These are phyloP conservation scores for Lichtheimia ornata DNA, from an alignment of 371 early-diverging fungal genomes.

Conservation along the genomic window DNA sequence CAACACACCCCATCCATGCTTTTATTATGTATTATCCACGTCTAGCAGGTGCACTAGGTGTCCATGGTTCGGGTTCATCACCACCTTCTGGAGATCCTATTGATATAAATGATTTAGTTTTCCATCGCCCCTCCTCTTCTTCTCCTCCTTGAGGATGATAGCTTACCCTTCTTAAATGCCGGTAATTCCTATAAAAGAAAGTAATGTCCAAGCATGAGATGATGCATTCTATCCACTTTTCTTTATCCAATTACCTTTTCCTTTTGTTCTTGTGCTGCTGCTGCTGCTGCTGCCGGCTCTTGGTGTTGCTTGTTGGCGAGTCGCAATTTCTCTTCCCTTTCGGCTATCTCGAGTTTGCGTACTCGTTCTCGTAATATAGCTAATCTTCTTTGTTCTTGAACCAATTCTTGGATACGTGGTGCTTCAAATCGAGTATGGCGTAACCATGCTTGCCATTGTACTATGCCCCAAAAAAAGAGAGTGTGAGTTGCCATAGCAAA, in stretches of 20 bases:
- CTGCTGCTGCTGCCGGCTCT: neutral
- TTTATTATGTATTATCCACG: neutral
- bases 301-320: neutral
- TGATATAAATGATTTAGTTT: neutral
- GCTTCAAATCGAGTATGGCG: conserved; percentile 62
- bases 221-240: too few relatives aligned
- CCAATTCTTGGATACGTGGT: conserved; percentile 55
- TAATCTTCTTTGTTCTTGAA: conserved; percentile 33
- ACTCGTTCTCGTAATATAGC: conserved; percentile 57
- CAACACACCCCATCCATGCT: too few relatives aligned
- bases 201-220: too few relatives aligned
- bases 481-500: conserved; percentile 4
- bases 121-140: neutral
- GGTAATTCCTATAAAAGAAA: neutral
- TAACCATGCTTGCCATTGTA: conserved; percentile 79
- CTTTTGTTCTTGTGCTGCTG: neutral
- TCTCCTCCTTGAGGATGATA: too few relatives aligned
- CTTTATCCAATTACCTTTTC: neutral
- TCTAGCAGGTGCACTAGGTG: neutral
- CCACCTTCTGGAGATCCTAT: neutral
- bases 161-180: neutral
- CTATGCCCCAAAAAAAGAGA: conserved; percentile 21
- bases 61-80: conserved; percentile 1
- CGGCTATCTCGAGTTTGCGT: conserved; percentile 18
- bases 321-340: too few relatives aligned